Percentiles rank a stretch among this genome's conserved stretches.
Evolutionary conservation across 1,284 basidiomycete species (phyloP).

Genomic region (Tetrapyrgos nigripes): DNA sequence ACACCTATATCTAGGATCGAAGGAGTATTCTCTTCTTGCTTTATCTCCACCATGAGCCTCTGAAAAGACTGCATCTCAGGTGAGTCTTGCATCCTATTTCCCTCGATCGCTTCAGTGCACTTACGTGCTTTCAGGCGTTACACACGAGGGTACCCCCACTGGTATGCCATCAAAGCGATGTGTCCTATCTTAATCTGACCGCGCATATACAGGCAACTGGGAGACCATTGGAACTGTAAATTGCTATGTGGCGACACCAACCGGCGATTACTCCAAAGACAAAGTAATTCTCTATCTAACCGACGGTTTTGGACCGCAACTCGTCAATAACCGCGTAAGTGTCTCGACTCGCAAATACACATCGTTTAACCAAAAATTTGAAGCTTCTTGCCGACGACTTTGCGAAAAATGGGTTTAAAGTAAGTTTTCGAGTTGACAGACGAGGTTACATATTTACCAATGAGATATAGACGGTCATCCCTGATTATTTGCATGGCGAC

Average conservation of each 20-base stretch:
- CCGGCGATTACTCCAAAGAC: neutral
- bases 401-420: constrained; percentile 58
- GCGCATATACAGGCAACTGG: constrained; percentile 2
- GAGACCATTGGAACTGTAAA: constrained; percentile 30
- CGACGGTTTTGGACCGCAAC: constrained; percentile 52
- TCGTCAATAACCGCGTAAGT: constrained; percentile 9
- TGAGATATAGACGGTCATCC: constrained; percentile 40
- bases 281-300: constrained; percentile 50
- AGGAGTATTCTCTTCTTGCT: no score
- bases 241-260: neutral
- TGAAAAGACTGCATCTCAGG: constrained; percentile 59
- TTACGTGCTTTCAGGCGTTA: constrained; percentile 48
- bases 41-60: constrained; percentile 23
- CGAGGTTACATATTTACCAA: neutral
- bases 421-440: neutral
- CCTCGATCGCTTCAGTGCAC: neutral
- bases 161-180: neutral
- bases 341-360: no score
- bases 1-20: no score
- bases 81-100: constrained; percentile 15
- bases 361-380: no score
- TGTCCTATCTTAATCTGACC: neutral
- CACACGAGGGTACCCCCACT: constrained; percentile 54
- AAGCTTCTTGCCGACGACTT: constrained; percentile 56
- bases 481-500: constrained; percentile 70